These are phyloP conservation scores for Teratosphaeria gauchensis DNA, from an alignment of 2,329 filamentous ascomycete species.

Conservation along the genomic window DNA sequence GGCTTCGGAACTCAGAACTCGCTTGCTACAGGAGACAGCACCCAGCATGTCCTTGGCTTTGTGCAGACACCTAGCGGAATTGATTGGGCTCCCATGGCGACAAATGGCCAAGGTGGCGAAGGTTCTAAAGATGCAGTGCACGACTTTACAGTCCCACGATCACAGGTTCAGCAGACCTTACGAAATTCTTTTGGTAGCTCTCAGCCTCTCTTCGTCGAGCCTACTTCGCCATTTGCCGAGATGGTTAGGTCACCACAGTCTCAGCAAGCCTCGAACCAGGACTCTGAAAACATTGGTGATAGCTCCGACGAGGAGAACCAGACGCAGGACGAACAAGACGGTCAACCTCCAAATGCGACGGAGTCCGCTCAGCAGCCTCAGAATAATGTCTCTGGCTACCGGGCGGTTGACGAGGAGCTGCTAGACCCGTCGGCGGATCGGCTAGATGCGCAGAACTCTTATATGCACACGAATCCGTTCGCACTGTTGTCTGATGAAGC, in stretches of 20 bases:
- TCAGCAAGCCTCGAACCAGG: neutral
- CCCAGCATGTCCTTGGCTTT: neutral
- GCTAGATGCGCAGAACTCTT: constrained; percentile 6
- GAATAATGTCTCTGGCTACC: constrained; percentile 29
- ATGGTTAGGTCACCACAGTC: neutral
- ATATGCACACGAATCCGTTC: constrained; percentile 5
- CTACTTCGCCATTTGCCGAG: constrained; percentile 1
- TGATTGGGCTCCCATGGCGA: neutral
- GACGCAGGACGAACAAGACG: neutral
- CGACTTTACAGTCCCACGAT: constrained; percentile 14
- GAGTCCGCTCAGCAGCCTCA: neutral
- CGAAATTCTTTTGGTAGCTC: constrained; percentile 13
- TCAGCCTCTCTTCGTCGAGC: constrained; percentile 1
- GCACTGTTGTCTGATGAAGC: neutral
- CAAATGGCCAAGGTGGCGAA: neutral
- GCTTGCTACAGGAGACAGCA: neutral
- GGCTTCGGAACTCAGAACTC: neutral
- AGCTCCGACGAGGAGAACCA: neutral
- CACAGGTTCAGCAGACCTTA: constrained; percentile 13
- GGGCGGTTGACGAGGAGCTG: constrained; percentile 25
- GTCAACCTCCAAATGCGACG: neutral
- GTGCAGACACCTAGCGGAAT: neutral
- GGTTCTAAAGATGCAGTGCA: neutral
- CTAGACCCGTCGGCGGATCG: constrained; percentile 1
- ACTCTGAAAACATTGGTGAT: neutral